Percentiles rank a stretch among this genome's conserved stretches.
phyloP scores from a whole-genome alignment of 768 basidiomycete genomes.

The Obba rivulosa region DNA sequence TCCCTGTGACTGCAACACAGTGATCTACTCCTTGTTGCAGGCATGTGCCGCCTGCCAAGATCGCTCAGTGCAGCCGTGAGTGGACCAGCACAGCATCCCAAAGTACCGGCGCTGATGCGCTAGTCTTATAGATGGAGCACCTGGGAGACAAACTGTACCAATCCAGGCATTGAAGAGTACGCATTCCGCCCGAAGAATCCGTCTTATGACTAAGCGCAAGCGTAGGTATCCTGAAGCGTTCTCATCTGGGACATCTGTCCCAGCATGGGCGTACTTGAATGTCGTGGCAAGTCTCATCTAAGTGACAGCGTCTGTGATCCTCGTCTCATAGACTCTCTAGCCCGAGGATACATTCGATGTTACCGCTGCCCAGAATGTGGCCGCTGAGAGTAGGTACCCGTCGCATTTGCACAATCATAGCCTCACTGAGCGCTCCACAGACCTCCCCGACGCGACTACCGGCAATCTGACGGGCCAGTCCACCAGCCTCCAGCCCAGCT shows the following conservation, averaged over 20 bases:
- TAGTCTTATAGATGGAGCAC: constrained; percentile 39
- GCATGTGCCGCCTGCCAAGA: constrained; percentile 58
- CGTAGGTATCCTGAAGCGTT: constrained; percentile 43
- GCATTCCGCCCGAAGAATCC: background rate
- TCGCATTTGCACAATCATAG: too few species aligned
- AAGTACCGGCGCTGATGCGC: constrained; percentile 4
- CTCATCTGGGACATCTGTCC: constrained; percentile 45
- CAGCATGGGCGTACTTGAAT: constrained; percentile 59
- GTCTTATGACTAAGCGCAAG: background rate
- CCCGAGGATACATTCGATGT: too few species aligned
- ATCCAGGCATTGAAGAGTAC: constrained; percentile 24
- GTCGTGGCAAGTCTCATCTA: constrained; percentile 32
- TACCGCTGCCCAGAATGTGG: too few species aligned
- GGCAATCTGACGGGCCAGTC: too few species aligned
- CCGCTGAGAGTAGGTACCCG: too few species aligned
- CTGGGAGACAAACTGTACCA: constrained; percentile 46
- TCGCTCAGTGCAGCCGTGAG: constrained; percentile 31
- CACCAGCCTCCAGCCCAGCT: too few species aligned
- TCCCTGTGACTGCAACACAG: constrained; percentile 49
- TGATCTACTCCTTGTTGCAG: constrained; percentile 49
- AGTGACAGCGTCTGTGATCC: too few species aligned
- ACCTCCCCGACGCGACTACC: too few species aligned
- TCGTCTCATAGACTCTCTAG: too few species aligned
- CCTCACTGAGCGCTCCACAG: too few species aligned
- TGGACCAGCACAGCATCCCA: constrained; percentile 1